Evolutionary conservation across 768 basidiomycete species (phyloP).

Genomic region (Lactifluus hygrophoroides): DNA sequence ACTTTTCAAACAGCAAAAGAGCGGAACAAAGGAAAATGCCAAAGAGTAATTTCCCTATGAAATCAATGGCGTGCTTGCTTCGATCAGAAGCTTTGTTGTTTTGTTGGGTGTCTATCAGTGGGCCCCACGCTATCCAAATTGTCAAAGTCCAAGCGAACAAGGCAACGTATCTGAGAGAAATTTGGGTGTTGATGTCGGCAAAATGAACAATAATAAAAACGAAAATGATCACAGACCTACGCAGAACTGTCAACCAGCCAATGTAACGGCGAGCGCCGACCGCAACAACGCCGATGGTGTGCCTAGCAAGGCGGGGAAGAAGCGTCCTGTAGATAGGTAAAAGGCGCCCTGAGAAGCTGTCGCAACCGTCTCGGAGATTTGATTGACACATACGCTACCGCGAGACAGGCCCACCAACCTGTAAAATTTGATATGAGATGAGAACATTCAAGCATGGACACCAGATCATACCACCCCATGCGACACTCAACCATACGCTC

Average conservation of each 20-base stretch:
- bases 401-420: conserved; percentile 77
- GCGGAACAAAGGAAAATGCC: conserved; percentile 60
- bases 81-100: conserved; percentile 22
- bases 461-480: conserved; percentile 54
- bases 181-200: background rate
- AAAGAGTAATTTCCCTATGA: conserved; percentile 62
- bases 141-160: conserved; percentile 57
- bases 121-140: conserved; percentile 67
- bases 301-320: conserved; percentile 44
- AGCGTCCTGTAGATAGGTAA: conserved; percentile 24
- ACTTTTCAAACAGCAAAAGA: conserved; percentile 73
- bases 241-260: conserved; percentile 63
- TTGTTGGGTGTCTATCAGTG: conserved; percentile 47
- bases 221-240: conserved; percentile 36
- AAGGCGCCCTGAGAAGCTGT: background rate
- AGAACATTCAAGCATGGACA: background rate
- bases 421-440: conserved; percentile 1
- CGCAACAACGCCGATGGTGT: conserved; percentile 67
- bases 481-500: conserved; percentile 76
- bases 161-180: conserved; percentile 45
- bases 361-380: background rate
- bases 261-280: conserved; percentile 67
- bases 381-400: conserved; percentile 42
- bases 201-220: conserved; percentile 21
- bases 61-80: conserved; percentile 37